These are phyloP conservation scores for Fusarium sp. DNA, from an alignment of 2,329 filamentous ascomycete species.

Conservation along the genomic window DNA sequence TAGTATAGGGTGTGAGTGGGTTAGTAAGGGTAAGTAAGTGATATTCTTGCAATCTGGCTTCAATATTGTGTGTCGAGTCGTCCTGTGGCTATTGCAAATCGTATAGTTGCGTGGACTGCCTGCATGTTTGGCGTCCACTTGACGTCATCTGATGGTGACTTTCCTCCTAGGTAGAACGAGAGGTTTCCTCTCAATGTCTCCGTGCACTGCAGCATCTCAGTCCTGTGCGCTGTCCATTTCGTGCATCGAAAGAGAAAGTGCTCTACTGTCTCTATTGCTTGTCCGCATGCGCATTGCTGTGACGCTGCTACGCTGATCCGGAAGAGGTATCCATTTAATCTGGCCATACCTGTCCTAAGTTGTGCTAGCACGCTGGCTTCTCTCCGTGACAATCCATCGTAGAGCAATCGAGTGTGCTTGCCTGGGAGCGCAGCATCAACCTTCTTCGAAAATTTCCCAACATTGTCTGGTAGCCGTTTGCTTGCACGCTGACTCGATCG, in stretches of 20 bases:
- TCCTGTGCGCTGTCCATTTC: neutral
- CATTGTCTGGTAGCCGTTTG: neutral
- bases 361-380: slow-evolving; percentile 14
- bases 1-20: neutral
- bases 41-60: neutral
- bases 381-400: slow-evolving; percentile 4
- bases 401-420: neutral
- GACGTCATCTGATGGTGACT: neutral
- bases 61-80: neutral
- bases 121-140: neutral
- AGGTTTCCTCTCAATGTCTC: neutral
- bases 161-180: neutral
- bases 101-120: neutral
- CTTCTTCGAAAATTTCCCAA: neutral
- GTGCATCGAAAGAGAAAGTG: slow-evolving; percentile 31
- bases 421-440: neutral
- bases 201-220: neutral
- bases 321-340: slow-evolving; percentile 18
- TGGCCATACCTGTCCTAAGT: slow-evolving; percentile 31
- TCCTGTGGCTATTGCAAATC: neutral
- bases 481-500: neutral
- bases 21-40: neutral
- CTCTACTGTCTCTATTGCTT: neutral
- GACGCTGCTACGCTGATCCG: slow-evolving; percentile 11
- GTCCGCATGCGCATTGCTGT: slow-evolving; percentile 10